phyloP scores from a whole-genome alignment of 148 eudicot species.

The Nepenthes mirabilis region DNA sequence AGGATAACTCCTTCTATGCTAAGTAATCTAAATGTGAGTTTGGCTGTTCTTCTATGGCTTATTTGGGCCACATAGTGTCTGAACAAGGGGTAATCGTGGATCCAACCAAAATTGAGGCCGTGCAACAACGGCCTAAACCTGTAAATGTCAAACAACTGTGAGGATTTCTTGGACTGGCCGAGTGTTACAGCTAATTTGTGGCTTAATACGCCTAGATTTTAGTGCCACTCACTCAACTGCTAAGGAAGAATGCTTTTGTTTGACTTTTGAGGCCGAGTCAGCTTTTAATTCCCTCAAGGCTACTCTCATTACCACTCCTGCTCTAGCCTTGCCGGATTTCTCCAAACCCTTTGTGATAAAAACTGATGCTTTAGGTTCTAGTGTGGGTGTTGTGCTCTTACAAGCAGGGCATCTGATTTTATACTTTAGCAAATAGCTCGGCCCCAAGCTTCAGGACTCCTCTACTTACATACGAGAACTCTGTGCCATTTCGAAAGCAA shows the following conservation, averaged over 20 bases:
- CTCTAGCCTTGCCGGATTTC: neutral
- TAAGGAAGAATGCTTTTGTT: neutral
- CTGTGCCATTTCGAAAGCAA: no score
- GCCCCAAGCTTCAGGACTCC: no score
- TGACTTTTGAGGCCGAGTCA: neutral
- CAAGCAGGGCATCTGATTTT: neutral
- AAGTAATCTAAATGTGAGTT: neutral
- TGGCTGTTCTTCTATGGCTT: neutral
- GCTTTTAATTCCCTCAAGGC: neutral
- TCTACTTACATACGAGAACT: no score
- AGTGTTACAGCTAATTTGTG: neutral
- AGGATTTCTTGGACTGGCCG: neutral
- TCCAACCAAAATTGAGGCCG: neutral
- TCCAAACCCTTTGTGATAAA: neutral
- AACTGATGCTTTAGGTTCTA: neutral
- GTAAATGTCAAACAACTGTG: neutral
- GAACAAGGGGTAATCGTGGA: neutral
- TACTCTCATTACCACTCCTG: neutral
- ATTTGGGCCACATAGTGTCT: neutral
- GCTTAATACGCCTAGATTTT: neutral
- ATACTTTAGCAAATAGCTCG: no score
- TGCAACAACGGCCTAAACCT: neutral
- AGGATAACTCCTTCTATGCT: neutral
- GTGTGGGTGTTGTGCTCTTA: neutral
- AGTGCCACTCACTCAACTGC: neutral